phyloP scores from a whole-genome alignment of 2,329 filamentous ascomycete genomes.

The Huntiella omanensis region DNA sequence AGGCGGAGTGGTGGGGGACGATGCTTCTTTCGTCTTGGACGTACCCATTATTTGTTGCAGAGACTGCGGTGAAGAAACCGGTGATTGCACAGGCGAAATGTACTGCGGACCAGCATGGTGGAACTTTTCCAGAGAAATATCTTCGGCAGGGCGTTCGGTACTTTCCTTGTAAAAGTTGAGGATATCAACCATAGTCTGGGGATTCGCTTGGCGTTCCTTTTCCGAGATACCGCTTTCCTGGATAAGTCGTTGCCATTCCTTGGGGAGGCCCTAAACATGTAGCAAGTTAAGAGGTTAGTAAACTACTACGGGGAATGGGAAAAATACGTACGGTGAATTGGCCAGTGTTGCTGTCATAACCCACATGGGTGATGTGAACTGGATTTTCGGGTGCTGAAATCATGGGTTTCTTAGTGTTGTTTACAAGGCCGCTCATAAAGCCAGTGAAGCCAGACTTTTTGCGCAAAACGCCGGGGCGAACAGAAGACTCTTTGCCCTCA shows the following conservation, averaged over 20 bases:
- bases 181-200: constrained; percentile 88
- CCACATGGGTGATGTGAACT: constrained; percentile 93
- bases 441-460: constrained; percentile 82
- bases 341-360: constrained; percentile 88
- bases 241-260: constrained; percentile 93
- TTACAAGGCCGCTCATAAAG: constrained; percentile 67
- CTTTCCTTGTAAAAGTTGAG: constrained; percentile 96
- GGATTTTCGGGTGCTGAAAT: constrained; percentile 98
- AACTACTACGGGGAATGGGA: not conserved
- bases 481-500: constrained; percentile 40
- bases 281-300: not conserved
- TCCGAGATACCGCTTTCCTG: constrained; percentile 92
- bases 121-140: constrained; percentile 90
- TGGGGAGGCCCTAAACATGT: constrained; percentile 57
- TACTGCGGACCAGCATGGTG: constrained; percentile 54
- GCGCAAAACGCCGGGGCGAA: constrained; percentile 36
- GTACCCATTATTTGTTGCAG: constrained; percentile 37
- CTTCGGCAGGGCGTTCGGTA: constrained; percentile 58
- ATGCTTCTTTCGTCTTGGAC: constrained; percentile 18
- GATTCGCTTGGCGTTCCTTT: constrained; percentile 88
- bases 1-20: constrained; percentile 53
- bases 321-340: constrained; percentile 66
- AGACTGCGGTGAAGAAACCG: constrained; percentile 32
- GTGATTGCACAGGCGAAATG: constrained; percentile 24
- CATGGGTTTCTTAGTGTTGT: constrained; percentile 72